Evolutionary conservation across 2,329 filamentous ascomycete genomes (phyloP).

Genomic region (Aphanocladium album): DNA sequence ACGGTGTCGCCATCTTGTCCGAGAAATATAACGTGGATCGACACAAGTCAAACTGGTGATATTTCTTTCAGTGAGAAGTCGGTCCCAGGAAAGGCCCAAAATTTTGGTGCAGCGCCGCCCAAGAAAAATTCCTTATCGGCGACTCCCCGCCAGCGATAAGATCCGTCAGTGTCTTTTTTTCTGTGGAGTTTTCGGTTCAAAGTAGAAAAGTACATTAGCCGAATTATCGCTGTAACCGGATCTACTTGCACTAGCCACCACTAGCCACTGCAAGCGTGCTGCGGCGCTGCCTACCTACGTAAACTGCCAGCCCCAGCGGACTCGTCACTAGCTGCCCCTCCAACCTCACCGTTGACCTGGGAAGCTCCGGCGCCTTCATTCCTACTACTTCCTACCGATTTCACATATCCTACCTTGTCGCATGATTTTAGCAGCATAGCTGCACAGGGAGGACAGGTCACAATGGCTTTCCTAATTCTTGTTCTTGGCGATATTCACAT

Average conservation of each 20-base stretch:
- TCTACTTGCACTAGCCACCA: background rate
- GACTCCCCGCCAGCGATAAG: conserved; percentile 18
- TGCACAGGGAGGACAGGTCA: conserved; percentile 25
- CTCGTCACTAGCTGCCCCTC: conserved; percentile 24
- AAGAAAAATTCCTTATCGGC: conserved; percentile 22
- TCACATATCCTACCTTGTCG: conserved; percentile 17
- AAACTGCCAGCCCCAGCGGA: background rate
- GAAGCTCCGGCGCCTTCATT: conserved; percentile 17
- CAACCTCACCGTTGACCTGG: conserved; percentile 18
- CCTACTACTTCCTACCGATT: background rate
- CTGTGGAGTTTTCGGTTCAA: background rate
- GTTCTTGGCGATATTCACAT: conserved; percentile 93
- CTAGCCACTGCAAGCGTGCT: background rate
- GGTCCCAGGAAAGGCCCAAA: conserved; percentile 1
- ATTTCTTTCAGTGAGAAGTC: conserved; percentile 2
- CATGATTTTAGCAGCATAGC: background rate
- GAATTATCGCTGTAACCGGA: conserved; percentile 28
- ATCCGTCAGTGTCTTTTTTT: background rate
- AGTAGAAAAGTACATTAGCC: conserved; percentile 2
- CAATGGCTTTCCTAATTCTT: conserved; percentile 84
- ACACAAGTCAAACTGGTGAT: background rate
- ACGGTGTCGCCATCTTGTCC: conserved; percentile 43
- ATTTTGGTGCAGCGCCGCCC: conserved; percentile 12
- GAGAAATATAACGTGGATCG: conserved; percentile 16
- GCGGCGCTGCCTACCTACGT: background rate